A percentile compares a stretch with the other conserved stretches of the same genome.
These are phyloP conservation scores for Calonectria ilicicola DNA, from an alignment of 2,329 filamentous ascomycete species.

Conservation along the genomic window DNA sequence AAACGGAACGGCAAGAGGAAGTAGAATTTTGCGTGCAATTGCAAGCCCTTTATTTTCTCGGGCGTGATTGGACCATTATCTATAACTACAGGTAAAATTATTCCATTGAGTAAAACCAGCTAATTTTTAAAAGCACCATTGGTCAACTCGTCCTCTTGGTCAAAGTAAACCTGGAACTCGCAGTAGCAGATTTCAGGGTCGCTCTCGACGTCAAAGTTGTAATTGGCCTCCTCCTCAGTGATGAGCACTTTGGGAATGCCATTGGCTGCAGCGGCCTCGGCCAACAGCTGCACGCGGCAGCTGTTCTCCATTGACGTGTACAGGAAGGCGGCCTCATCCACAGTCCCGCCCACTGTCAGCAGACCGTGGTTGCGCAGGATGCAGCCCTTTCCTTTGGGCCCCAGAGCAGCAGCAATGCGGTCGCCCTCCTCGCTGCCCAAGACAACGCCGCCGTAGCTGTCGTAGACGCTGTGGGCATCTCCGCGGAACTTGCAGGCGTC, in stretches of 20 bases:
- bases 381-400: conserved; percentile 66
- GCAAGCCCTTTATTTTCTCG: not conserved
- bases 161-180: conserved; percentile 44
- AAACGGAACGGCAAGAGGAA: not conserved
- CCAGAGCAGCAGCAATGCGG: conserved; percentile 72
- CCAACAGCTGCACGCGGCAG: conserved; percentile 59
- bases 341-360: conserved; percentile 75
- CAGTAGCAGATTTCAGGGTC: conserved; percentile 42
- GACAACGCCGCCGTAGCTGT: conserved; percentile 63
- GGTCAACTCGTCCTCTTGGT: conserved; percentile 38
- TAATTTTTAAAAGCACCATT: conserved; percentile 40
- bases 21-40: not conserved
- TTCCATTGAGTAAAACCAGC: too few relatives aligned
- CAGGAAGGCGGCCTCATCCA: conserved; percentile 79
- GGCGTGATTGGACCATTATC: not conserved
- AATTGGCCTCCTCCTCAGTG: conserved; percentile 55
- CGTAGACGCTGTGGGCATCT: conserved; percentile 72
- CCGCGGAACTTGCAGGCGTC: conserved; percentile 73
- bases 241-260: conserved; percentile 52
- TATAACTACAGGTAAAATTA: not conserved
- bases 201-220: conserved; percentile 46
- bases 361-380: conserved; percentile 79
- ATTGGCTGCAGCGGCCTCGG: conserved; percentile 44
- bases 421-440: conserved; percentile 73
- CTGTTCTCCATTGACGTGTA: conserved; percentile 76